phyloP scores from a whole-genome alignment of 1,284 basidiomycete genomes.

The Fomitopsis pinicola region DNA sequence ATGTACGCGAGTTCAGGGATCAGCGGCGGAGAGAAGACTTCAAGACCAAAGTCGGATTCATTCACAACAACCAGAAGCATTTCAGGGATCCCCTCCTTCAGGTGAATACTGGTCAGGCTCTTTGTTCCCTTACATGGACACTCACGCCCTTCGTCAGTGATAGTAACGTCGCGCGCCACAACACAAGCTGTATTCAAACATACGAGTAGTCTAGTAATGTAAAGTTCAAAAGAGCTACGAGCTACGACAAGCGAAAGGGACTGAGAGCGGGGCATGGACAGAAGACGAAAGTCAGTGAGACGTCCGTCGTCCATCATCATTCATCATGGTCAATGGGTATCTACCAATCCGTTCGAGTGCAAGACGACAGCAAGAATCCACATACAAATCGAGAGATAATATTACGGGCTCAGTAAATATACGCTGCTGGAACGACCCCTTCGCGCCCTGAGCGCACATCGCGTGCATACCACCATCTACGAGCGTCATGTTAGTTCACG shows the following conservation, averaged over 20 bases:
- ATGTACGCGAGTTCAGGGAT: conserved; percentile 85
- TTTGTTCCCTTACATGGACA: neutral
- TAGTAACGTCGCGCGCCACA: neutral
- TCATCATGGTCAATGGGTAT: neutral
- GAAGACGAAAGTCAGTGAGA: neutral
- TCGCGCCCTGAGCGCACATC: conserved; percentile 75
- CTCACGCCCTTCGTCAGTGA: conserved; percentile 5
- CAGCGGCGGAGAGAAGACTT: conserved; percentile 76
- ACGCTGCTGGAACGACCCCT: conserved; percentile 86
- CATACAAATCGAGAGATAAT: conserved; percentile 12
- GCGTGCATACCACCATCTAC: conserved; percentile 89
- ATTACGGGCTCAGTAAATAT: conserved; percentile 57
- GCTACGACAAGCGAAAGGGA: neutral
- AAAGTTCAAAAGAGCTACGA: neutral
- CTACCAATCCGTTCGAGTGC: neutral
- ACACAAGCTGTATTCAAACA: neutral
- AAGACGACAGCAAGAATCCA: conserved; percentile 21
- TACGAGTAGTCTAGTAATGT: neutral
- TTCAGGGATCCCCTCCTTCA: conserved; percentile 51
- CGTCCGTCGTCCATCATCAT: neutral
- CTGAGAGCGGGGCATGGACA: neutral
- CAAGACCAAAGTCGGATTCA: conserved; percentile 77
- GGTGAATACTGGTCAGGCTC: conserved; percentile 13
- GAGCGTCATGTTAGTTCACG: neutral
- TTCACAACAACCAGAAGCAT: conserved; percentile 88